phyloP scores from a whole-genome alignment of 2,329 filamentous ascomycete species.

The Seiridium cupressi region DNA sequence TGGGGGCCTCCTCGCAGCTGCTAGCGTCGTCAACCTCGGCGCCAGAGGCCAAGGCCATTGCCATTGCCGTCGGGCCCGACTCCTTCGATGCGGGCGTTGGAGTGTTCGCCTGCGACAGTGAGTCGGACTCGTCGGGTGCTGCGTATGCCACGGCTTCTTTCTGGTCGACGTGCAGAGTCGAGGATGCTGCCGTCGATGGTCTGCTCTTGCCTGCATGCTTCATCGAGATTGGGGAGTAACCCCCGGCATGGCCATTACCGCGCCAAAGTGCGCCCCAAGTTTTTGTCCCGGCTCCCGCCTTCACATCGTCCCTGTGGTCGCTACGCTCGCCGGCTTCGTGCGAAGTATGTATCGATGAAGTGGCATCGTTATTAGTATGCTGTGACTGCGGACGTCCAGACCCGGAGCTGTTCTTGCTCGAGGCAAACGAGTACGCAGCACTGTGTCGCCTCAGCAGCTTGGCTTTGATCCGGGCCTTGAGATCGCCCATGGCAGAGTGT shows the following conservation, averaged over 20 bases:
- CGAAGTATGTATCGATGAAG: constrained; percentile 3
- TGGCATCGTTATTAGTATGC: background rate
- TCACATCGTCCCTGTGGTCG: background rate
- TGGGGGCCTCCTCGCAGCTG: background rate
- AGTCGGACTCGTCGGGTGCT: background rate
- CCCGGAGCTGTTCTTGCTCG: constrained; percentile 7
- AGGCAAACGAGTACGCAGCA: constrained; percentile 5
- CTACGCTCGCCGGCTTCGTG: background rate
- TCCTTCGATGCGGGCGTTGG: background rate
- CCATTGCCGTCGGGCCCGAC: background rate
- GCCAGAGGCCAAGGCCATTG: background rate
- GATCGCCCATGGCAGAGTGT: constrained; percentile 10
- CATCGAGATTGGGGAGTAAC: background rate
- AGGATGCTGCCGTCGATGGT: constrained; percentile 2
- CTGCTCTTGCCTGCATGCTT: constrained; percentile 1
- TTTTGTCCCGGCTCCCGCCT: background rate
- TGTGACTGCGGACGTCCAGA: constrained; percentile 4
- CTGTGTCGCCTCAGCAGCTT: constrained; percentile 13
- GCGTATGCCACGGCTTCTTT: background rate
- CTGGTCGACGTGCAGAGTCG: background rate
- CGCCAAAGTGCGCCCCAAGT: background rate
- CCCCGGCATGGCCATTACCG: background rate
- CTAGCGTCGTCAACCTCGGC: background rate
- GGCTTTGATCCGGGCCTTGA: constrained; percentile 13
- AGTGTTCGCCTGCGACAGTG: background rate